Evolutionary conservation across 306 rosid species (phyloP).

Genomic region (Trifolium fragiferum): DNA sequence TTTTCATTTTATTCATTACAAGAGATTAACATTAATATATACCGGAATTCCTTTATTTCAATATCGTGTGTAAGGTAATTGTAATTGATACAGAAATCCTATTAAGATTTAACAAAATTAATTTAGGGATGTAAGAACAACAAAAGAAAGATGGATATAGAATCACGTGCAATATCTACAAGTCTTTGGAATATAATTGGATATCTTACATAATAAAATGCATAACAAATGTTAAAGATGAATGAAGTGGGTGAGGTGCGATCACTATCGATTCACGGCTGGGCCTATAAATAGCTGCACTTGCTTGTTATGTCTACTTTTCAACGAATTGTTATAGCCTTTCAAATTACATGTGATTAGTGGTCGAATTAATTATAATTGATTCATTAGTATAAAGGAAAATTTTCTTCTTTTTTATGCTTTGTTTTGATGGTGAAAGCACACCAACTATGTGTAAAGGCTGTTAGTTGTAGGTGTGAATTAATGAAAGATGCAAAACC

Average conservation of each 20-base stretch:
- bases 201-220: too few species aligned
- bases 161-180: too few species aligned
- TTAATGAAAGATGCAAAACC: conserved; percentile 37
- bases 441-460: conserved; percentile 42
- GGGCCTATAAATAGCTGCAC: conserved; percentile 31
- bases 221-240: neutral
- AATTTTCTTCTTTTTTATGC: conserved; percentile 14
- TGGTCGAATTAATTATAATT: neutral
- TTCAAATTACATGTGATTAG: conserved; percentile 37
- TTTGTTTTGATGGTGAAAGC: conserved; percentile 42
- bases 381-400: conserved; percentile 24
- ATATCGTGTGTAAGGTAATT: too few species aligned
- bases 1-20: too few species aligned
- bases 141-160: too few species aligned
- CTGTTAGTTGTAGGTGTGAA: conserved; percentile 41
- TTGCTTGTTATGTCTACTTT: conserved; percentile 34
- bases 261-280: conserved; percentile 17
- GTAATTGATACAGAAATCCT: too few species aligned
- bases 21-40: too few species aligned
- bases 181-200: too few species aligned
- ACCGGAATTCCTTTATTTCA: too few species aligned
- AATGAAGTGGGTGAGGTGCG: neutral
- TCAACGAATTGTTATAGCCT: conserved; percentile 35
- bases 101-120: too few species aligned
- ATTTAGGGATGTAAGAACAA: too few species aligned